Percentiles rank a stretch among this genome's conserved stretches.
Conservation (phyloP, 2,329 filamentous ascomycete species). For the Penicillium brasilianum region DNA sequence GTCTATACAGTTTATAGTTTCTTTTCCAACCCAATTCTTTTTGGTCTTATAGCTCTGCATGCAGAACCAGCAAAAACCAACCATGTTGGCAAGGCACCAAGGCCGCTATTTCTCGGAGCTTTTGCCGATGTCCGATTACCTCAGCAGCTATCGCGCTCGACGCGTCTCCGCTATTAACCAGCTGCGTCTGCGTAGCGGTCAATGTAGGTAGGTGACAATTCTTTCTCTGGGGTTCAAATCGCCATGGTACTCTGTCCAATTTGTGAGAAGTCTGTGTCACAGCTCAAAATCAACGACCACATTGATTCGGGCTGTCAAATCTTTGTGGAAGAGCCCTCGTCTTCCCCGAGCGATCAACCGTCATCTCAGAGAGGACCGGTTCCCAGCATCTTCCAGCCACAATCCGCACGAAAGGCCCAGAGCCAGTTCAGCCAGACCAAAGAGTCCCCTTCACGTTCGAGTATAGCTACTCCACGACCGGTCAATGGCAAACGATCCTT, state of each 20-base stretch:
- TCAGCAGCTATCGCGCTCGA: slow-evolving; percentile 10
- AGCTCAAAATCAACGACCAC: slow-evolving; percentile 79
- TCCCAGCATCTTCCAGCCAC: slow-evolving; percentile 61
- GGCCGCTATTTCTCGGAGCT: background rate
- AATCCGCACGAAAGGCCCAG: slow-evolving; percentile 52
- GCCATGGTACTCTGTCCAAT: slow-evolving; percentile 76
- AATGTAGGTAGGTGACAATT: background rate
- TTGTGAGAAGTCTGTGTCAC: slow-evolving; percentile 65
- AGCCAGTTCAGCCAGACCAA: slow-evolving; percentile 30
- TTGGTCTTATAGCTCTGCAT: too few relatives aligned
- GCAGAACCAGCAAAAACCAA: background rate
- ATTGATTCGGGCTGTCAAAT: slow-evolving; percentile 81
- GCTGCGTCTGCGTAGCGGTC: background rate
- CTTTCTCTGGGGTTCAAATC: background rate
- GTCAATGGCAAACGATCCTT: slow-evolving; percentile 42
- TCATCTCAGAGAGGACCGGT: slow-evolving; percentile 49
- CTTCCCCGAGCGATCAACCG: slow-evolving; percentile 50
- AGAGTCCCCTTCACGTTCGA: slow-evolving; percentile 31
- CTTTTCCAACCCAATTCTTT: background rate
- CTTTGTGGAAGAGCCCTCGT: slow-evolving; percentile 61
- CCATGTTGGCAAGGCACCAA: background rate
- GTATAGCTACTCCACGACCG: slow-evolving; percentile 34
- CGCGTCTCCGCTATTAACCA: slow-evolving; percentile 15
- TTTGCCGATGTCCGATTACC: background rate
- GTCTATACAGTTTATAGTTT: background rate